Evolutionary conservation across 768 basidiomycete genomes (phyloP), one percentile per base, ranked within the genome.

Genomic region (Termitomyces eurrhizus): DNA sequence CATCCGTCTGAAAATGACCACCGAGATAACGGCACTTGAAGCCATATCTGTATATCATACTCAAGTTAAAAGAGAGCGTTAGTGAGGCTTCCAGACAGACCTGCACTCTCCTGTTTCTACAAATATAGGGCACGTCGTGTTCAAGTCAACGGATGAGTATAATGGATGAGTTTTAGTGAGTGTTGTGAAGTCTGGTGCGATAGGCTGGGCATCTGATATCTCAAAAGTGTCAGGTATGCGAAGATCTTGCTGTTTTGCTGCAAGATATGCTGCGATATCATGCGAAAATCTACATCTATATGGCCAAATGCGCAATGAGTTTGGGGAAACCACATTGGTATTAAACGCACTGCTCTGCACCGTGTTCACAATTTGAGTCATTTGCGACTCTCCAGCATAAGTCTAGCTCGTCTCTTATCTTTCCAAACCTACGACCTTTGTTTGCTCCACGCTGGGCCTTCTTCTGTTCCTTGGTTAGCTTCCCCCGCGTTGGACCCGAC

Each of bases 11-110:
- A 12, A 89, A 74, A 72, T 99, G 96, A 3, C 83, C 87, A 13
- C 89, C 88, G 6, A 97, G 81, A 73, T 90, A 97, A 2, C 97
- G 86, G 70, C 97, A 99, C 72, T 94, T 93, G 72, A 91, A 87
- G 12, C 95, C 97, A 66, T 83, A 85, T 56, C 80, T 83, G 59
- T 24, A n/a, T 35, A 50, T 21, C n/a, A 5, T 14, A 48, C n/a
- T 48, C 45, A 12, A 29, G 6, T 33, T 29, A 14, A 0, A 36
- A 16, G 14, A 11, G 14, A 46, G 57, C 13, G 3, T 58, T 12
- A 21, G 16, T 42, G 18, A 35, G 14, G 14, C 13, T 18, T 18
- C 24, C 16, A 26, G 6, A 66, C 73, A 33, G 61, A 81, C 78
- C 84, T 83, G 75, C 94, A 97, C 64, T 86, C 83, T 1, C 93